A percentile compares a stretch with the other conserved stretches of the same genome.
Evolutionary conservation across 2,329 filamentous ascomycete species (phyloP).

Genomic region (Talaromyces marneffei): DNA sequence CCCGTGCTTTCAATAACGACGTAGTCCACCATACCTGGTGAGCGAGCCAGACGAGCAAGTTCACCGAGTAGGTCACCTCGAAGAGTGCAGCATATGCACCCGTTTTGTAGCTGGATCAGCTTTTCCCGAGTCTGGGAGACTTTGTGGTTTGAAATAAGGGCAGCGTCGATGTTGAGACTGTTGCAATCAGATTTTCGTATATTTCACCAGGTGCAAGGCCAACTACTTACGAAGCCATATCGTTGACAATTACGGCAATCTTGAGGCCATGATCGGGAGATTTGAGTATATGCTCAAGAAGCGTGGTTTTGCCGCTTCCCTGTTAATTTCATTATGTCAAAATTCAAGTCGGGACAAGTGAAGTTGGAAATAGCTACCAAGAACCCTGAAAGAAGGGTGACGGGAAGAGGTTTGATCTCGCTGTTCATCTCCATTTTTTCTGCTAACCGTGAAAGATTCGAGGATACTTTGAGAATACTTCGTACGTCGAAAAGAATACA

Average conservation of each 20-base stretch:
- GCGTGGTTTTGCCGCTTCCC: constrained; percentile 66
- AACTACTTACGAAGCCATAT: constrained; percentile 54
- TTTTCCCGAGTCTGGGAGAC: constrained; percentile 58
- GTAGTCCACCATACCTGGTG: constrained; percentile 59
- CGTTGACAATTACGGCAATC: constrained; percentile 69
- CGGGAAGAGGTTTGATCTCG: constrained; percentile 38
- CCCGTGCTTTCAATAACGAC: constrained; percentile 67
- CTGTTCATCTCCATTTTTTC: not conserved
- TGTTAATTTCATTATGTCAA: constrained; percentile 22
- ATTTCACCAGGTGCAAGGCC: accelerated
- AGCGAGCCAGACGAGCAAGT: constrained; percentile 58
- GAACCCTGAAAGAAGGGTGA: constrained; percentile 58
- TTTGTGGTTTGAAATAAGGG: constrained; percentile 53
- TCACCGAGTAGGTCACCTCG: constrained; percentile 66
- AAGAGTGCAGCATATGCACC: constrained; percentile 71
- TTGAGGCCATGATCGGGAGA: constrained; percentile 59
- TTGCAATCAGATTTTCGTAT: not conserved
- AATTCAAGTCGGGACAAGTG: not conserved
- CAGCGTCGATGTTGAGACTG: constrained; percentile 61
- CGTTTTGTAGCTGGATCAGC: constrained; percentile 63
- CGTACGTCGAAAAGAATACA: not conserved
- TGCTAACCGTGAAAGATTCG: not conserved
- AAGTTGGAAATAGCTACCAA: constrained; percentile 34
- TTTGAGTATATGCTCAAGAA: constrained; percentile 62
- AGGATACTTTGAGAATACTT: not conserved